Base-by-base conservation (phyloP, 176 grass and related monocot species). In the Oryza rufipogon region DNA sequence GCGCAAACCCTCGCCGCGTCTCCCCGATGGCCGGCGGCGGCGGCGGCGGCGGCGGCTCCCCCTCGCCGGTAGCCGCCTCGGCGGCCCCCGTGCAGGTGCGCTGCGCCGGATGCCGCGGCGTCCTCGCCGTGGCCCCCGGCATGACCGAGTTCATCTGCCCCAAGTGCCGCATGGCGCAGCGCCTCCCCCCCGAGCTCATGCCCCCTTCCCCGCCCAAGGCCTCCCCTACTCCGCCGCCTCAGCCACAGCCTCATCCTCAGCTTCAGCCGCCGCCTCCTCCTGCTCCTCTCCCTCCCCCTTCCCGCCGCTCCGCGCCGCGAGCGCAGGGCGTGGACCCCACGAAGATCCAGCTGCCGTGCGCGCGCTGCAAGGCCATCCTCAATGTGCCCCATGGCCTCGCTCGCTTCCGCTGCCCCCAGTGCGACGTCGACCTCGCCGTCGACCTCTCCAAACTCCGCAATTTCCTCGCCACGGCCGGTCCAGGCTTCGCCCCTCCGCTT, bases 121-220 rank as follows among this genome's bases (percentile, higher is more conserved):
- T 90, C 49, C 85, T 95, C 33, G 82, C 82, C 32, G 93, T 95
- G 30, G 88, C 56, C 33, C 76, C 88, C 9, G 93, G 96, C 78
- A 80, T 99, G 88, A 92, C 81, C 15, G 91, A 99, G 86, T 99
- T 99, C 87, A 87, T 88, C 66, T 99, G 96, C 81, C 97, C 97
- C 80, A 92, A 76, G 78, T 99, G 97, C 81, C 60, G 80, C 54
- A 86, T 92, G 44, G 87, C 84, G 64, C 97, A 99, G 81, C 87
- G 87, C 68, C 93, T 99, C 42, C 97, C 96, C 5, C 91, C 97
- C 7, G 78, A 99, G 88, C 88, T 99, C 44, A 85, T 91, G 79
- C 80, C 83, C 30, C 84, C 72, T 34, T 52, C 81, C 39, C 56
- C 70, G 7, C 56, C 80, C 54, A 83, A 83, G 25, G 82, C 71